Percentiles rank a stretch among this genome's conserved stretches.
Evolutionary conservation across 192 early-diverging fungal species (phyloP).

Genomic region (Dimargaris cristalligena): DNA sequence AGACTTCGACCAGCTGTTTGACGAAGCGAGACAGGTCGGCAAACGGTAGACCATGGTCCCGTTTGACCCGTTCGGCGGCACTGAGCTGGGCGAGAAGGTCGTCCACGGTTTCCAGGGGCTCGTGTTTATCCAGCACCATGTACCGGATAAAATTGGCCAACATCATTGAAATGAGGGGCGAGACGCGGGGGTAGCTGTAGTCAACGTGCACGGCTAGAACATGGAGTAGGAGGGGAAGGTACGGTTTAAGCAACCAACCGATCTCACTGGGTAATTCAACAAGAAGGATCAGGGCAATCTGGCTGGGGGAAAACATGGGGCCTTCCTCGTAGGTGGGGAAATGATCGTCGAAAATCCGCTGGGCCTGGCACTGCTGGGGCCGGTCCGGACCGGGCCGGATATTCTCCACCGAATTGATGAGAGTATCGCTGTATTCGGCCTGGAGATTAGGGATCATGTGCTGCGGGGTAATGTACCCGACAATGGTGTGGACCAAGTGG

Average conservation of each 20-base stretch:
- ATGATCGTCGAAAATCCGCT: conserved; percentile 5
- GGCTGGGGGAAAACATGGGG: conserved; percentile 54
- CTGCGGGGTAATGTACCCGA: neutral
- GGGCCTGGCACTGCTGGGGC: conserved; percentile 14
- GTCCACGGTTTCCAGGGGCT: conserved; percentile 27
- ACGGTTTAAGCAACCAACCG: conserved; percentile 36
- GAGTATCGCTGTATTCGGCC: conserved; percentile 13
- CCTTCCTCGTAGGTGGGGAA: conserved; percentile 41
- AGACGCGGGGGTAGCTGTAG: conserved; percentile 49
- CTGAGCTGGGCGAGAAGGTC: conserved; percentile 20
- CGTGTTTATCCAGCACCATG: conserved; percentile 40
- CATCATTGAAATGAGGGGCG: conserved; percentile 50
- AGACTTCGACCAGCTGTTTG: conserved; percentile 26
- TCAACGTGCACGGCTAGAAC: conserved; percentile 70
- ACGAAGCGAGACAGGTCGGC: conserved; percentile 21
- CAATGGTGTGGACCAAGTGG: conserved; percentile 5
- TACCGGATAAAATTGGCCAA: conserved; percentile 64
- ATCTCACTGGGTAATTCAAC: conserved; percentile 68
- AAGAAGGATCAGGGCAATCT: conserved; percentile 56
- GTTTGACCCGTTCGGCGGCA: conserved; percentile 19
- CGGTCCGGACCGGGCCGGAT: neutral
- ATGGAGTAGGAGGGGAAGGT: conserved; percentile 58
- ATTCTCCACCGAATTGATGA: neutral
- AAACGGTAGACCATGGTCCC: conserved; percentile 1
- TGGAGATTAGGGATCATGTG: conserved; percentile 18